Conservation (phyloP, 2,329 filamentous ascomycete species). For the Triangularia verruculosa region DNA sequence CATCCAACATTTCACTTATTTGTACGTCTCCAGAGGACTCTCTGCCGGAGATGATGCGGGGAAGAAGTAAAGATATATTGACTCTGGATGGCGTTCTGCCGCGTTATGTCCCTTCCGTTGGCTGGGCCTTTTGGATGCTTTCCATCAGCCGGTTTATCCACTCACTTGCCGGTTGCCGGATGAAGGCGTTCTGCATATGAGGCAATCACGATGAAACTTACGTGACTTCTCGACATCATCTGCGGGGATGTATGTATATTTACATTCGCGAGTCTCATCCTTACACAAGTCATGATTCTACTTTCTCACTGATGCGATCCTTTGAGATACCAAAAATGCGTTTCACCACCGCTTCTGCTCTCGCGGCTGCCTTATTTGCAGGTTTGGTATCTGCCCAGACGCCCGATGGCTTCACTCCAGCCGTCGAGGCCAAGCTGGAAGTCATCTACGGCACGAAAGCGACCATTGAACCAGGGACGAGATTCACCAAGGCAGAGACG, state of each 20-base stretch:
- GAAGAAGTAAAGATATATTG: background rate
- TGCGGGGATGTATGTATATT: background rate
- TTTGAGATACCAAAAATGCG: background rate
- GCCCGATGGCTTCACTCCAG: constrained; percentile 26
- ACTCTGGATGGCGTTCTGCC: background rate
- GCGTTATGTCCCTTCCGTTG: background rate
- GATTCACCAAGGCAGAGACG: constrained; percentile 29
- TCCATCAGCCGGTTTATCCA: constrained; percentile 1
- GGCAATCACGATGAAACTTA: constrained; percentile 1
- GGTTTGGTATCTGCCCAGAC: constrained; percentile 24
- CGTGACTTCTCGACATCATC: background rate
- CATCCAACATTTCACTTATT: background rate
- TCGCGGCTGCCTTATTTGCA: background rate
- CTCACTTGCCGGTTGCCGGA: background rate
- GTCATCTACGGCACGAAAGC: constrained; percentile 28
- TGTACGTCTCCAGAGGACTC: background rate
- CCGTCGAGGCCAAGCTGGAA: constrained; percentile 24
- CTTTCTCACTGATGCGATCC: background rate
- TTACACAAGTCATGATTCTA: background rate
- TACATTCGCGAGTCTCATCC: background rate
- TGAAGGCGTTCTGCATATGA: background rate
- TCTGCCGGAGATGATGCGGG: background rate
- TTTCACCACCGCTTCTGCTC: background rate
- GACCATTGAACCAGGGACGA: constrained; percentile 24
- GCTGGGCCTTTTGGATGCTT: constrained; percentile 5